Conservation (phyloP, 2,329 filamentous ascomycete species). For the Fusarium domesticum region DNA sequence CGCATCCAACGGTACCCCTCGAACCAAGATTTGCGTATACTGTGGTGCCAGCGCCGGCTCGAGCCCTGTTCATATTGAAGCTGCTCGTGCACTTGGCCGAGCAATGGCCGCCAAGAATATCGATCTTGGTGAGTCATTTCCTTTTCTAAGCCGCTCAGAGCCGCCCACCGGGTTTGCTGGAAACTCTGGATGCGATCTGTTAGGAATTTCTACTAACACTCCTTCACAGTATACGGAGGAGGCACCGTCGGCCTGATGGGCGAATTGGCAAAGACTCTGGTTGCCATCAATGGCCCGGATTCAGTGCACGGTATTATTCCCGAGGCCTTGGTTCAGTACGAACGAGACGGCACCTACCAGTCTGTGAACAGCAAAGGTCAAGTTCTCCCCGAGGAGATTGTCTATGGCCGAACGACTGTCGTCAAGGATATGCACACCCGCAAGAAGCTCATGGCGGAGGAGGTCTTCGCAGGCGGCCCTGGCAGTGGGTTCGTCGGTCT, state of each 20-base stretch:
- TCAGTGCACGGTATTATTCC: constrained; percentile 94
- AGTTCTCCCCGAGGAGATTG: constrained; percentile 57
- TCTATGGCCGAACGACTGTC: constrained; percentile 82
- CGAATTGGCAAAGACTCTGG: constrained; percentile 82
- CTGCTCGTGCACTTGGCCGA: constrained; percentile 71
- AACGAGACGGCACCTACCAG: constrained; percentile 61
- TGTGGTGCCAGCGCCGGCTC: constrained; percentile 79
- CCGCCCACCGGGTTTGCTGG: not conserved
- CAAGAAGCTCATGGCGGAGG: constrained; percentile 88
- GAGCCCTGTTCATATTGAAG: constrained; percentile 70
- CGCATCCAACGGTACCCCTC: constrained; percentile 32
- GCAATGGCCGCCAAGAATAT: constrained; percentile 75
- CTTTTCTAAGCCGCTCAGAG: not conserved
- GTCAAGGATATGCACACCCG: constrained; percentile 95
- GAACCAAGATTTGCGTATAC: constrained; percentile 84
- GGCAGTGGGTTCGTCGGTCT: constrained; percentile 89
- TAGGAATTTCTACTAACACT: constrained; percentile 8
- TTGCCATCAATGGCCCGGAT: constrained; percentile 74
- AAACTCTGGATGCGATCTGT: not conserved
- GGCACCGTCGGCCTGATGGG: constrained; percentile 96
- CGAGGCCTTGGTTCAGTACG: constrained; percentile 74
- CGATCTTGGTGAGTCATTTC: constrained; percentile 56
- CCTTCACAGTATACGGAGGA: constrained; percentile 75
- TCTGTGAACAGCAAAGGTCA: constrained; percentile 47
- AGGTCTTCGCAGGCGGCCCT: constrained; percentile 76